A percentile compares a stretch with the other conserved stretches of the same genome.
These are phyloP conservation scores for Pestalotiopsis sp. DNA, from an alignment of 2,329 filamentous ascomycete genomes.

Conservation along the genomic window DNA sequence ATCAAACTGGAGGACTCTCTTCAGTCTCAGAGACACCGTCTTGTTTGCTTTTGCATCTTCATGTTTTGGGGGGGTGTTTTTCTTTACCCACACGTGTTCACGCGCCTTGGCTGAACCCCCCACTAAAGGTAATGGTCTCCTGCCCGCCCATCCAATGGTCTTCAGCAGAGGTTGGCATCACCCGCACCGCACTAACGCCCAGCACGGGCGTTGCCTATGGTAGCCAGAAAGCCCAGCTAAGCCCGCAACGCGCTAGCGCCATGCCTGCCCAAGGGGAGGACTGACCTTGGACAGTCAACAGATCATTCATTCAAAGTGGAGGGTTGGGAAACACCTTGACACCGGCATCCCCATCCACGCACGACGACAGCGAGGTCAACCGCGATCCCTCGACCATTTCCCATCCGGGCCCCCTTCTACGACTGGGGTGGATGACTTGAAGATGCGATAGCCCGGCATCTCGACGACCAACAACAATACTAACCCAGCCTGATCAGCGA, in stretches of 20 bases:
- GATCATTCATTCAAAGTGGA: background rate
- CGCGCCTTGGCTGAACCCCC: background rate
- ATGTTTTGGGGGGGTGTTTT: background rate
- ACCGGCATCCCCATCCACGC: background rate
- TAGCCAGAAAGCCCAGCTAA: conserved; percentile 25
- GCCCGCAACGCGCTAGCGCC: conserved; percentile 17
- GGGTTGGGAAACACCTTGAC: conserved; percentile 5
- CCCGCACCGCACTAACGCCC: background rate
- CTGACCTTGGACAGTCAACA: conserved; percentile 16
- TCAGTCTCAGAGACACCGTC: background rate
- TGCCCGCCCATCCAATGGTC: background rate
- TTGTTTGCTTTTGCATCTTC: background rate
- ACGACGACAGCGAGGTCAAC: background rate
- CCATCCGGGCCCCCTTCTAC: background rate
- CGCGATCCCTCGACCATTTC: background rate
- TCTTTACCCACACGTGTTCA: background rate
- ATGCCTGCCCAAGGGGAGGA: conserved; percentile 25
- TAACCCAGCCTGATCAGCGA: background rate
- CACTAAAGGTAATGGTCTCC: background rate
- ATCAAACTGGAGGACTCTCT: background rate
- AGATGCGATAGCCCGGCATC: conserved; percentile 2
- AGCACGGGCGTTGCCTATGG: conserved; percentile 22
- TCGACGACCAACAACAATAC: conserved; percentile 4
- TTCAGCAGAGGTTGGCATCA: background rate
- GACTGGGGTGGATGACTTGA: conserved; percentile 8